These are phyloP conservation scores for Rhinocladiella similis DNA, from an alignment of 2,329 filamentous ascomycete genomes.

Conservation along the genomic window DNA sequence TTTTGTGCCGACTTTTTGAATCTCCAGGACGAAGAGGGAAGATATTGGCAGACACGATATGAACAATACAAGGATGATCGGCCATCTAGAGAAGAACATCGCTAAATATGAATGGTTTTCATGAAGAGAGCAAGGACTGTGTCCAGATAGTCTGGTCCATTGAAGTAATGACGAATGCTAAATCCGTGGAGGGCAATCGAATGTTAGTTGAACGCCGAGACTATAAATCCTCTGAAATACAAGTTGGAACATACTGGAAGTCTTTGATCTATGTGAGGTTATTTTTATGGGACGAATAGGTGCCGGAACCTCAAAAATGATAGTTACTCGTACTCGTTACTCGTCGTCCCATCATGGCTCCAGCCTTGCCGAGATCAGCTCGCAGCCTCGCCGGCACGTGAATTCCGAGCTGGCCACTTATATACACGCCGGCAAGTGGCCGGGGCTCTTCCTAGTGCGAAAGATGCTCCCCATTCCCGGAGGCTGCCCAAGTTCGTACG, in stretches of 20 bases:
- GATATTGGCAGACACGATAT: constrained; percentile 12
- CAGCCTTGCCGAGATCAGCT: constrained; percentile 7
- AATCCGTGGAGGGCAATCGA: neutral
- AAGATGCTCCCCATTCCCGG: too few species aligned
- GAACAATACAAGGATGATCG: constrained; percentile 1
- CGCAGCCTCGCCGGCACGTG: constrained; percentile 5
- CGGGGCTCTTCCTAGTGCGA: neutral
- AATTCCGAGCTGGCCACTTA: neutral
- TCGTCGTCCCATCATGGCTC: neutral
- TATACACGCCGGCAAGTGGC: neutral
- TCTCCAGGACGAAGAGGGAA: constrained; percentile 8
- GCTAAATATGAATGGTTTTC: neutral
- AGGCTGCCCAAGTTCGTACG: too few species aligned
- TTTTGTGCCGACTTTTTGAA: constrained; percentile 20
- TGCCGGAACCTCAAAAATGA: too few species aligned
- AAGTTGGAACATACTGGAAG: too few species aligned
- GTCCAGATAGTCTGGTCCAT: too few species aligned
- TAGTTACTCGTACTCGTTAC: too few species aligned
- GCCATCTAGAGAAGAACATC: neutral
- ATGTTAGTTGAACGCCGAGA: too few species aligned
- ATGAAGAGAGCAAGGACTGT: neutral
- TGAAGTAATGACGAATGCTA: too few species aligned
- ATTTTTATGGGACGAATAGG: too few species aligned
- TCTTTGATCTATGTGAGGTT: neutral
- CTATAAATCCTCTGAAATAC: too few species aligned